These are phyloP conservation scores for Tricholoma sp. DNA, from an alignment of 768 basidiomycete species.

Conservation along the genomic window DNA sequence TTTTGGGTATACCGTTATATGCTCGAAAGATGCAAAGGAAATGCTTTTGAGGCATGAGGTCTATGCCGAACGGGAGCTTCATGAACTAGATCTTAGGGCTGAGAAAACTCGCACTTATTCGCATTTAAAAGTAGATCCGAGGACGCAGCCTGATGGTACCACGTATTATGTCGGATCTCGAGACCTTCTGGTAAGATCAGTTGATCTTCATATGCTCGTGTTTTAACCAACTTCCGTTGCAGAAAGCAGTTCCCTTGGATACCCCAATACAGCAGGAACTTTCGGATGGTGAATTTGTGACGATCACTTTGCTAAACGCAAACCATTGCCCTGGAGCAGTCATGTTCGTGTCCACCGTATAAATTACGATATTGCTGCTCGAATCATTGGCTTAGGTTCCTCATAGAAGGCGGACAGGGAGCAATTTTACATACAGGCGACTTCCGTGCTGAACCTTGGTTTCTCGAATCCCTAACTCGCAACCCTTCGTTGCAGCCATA, in stretches of 20 bases:
- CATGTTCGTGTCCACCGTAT: slow-evolving; percentile 50
- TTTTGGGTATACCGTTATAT: slow-evolving; percentile 68
- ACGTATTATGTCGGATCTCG: slow-evolving; percentile 47
- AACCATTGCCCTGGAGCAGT: slow-evolving; percentile 95
- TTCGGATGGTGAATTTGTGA: slow-evolving; percentile 51
- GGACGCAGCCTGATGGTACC: slow-evolving; percentile 40
- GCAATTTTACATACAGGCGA: slow-evolving; percentile 92
- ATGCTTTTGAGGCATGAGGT: slow-evolving; percentile 81
- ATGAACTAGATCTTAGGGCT: slow-evolving; percentile 43
- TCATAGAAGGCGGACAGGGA: slow-evolving; percentile 66
- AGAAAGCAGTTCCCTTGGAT: slow-evolving; percentile 59
- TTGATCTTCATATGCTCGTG: not conserved
- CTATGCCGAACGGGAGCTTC: slow-evolving; percentile 56
- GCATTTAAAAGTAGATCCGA: slow-evolving; percentile 60
- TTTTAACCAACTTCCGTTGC: not conserved
- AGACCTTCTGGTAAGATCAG: slow-evolving; percentile 58
- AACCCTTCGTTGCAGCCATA: slow-evolving; percentile 76
- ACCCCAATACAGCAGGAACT: slow-evolving; percentile 60
- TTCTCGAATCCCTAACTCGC: slow-evolving; percentile 58
- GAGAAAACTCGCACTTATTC: slow-evolving; percentile 55
- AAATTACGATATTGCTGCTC: not conserved
- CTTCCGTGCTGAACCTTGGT: slow-evolving; percentile 81
- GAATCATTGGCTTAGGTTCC: slow-evolving; percentile 51
- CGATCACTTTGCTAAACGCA: slow-evolving; percentile 79
- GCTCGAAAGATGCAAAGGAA: slow-evolving; percentile 79